Base-by-base conservation (phyloP, 1,139 yeast genomes). In the Chernovozyma aurita region DNA sequence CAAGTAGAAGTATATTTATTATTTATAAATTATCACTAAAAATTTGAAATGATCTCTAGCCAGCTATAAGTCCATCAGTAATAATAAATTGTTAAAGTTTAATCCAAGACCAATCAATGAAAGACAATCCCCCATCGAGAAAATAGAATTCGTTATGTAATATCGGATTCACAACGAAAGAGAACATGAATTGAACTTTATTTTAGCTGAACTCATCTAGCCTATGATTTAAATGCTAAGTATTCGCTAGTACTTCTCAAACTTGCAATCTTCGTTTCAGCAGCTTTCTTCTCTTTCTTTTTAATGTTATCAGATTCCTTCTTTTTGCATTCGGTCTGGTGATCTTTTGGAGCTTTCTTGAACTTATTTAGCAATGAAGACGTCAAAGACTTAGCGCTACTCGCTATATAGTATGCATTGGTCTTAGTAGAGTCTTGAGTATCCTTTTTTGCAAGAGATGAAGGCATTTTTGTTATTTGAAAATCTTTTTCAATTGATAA, bases 381-480 rank as follows among this genome's bases (percentile, higher is more conserved):
- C 4, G 11, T 18, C 12, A 26, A 26, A 6, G 33, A 12, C 4
- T n/a, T 16, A 14, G 35, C 26, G n/a, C 8, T 9, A 20, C 31
- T 33, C 9, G 35, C 35, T 14, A 33, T 18, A 14, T 31, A 33
- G 22, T 26, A 22, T 6, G 31, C 26, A 13, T 15, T 27, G 14
- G 35, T 18, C 13, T 26, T 26, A 7, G 29, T 26, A 26, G 18
- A 15, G 9, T 14, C 27, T 8, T 14, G 12, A 13, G 35, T 7
- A 14, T 33, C 35, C 17, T 33, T 33, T 24, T 33, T 33, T 15
- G 35, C 14, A 12, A 33, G 27, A 7, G 22, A 20, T 7, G 6
- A 7, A 6, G 22, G 6, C 22, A 20, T 20, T 9, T 20, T 20
- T 20, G 22, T 6, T 20, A 20, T 20, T 20, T 20, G n/a, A n/a